Base-by-base conservation (phyloP, 345 rosid genomes). In the Ceriops decandra region DNA sequence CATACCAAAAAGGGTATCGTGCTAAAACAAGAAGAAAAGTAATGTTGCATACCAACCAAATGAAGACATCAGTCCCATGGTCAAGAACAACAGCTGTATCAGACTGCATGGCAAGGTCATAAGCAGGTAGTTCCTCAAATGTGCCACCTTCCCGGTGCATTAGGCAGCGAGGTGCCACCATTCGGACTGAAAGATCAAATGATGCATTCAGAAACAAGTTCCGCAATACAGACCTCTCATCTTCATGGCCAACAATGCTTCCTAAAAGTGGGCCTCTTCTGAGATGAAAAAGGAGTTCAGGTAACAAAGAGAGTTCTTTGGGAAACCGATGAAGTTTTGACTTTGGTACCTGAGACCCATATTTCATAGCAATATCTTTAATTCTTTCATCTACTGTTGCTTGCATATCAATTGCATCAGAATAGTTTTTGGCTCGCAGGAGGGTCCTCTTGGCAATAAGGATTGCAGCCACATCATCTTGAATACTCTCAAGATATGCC, bases 101-200 rank as follows among this genome's bases (percentile, higher is more conserved):
- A 70, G 97, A 91, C 78, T 95, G 99, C 99, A 95, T 95, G 4
- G 87, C 85, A 66, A 91, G 91, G 80, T 95, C 90, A 84, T 91
- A 85, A 28, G 96, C 92, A 7, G 95, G 95, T 72, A 92, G 64
- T 78, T 95, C 99, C 81, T 95, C 99, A 69, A 95, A 95, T 32
- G 93, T 92, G 28, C 98, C 99, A 11, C 97, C 98, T 86, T 88
- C 97, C 62, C 87, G 88, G 76, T 95, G 98, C 98, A 95, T 90
- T 64, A 95, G 78, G 74, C 97, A 87, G 63, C 90, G 96, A 32
- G 99, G 98, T 7, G 93, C 95, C 7, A 95, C 85, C 99, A 95
- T 95, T 58, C 91, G 90, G 36, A 92, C 88, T 4, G 99, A 90
- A 57, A 95, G 90, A 80, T 88, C 97, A 77, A 88, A 92, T 21